These are phyloP conservation scores for Eucalyptus leucophloia DNA, from an alignment of 345 rosid genomes.

Conservation along the genomic window DNA sequence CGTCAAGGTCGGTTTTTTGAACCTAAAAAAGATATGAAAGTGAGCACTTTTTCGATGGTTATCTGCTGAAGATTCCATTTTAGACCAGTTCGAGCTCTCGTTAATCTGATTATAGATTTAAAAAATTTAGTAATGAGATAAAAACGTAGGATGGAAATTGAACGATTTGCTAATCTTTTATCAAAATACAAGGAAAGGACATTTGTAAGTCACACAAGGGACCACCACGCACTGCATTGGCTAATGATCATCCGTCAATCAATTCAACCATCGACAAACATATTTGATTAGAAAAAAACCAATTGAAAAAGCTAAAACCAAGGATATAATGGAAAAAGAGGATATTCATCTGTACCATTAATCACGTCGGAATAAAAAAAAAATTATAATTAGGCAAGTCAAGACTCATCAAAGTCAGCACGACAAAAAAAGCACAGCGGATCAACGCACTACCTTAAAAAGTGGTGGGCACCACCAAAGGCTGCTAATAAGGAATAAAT, in stretches of 20 bases:
- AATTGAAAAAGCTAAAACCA: background rate
- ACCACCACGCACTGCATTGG: background rate
- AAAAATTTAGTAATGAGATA: background rate
- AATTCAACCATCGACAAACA: background rate
- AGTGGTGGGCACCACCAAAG: background rate
- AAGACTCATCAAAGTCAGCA: background rate
- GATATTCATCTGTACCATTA: background rate
- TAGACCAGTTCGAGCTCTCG: background rate
- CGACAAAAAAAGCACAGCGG: background rate
- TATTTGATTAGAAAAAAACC: background rate
- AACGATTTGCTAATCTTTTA: background rate
- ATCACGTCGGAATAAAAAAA: background rate
- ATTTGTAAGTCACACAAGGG: background rate
- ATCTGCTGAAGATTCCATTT: background rate
- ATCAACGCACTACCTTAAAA: background rate
- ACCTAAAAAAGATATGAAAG: background rate
- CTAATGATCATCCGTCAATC: background rate
- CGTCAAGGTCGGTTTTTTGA: background rate
- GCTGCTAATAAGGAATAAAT: background rate
- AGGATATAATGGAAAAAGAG: background rate
- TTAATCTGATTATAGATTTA: background rate
- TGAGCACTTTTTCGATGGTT: background rate
- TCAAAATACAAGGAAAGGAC: background rate
- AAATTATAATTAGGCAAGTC: background rate
- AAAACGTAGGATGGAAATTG: background rate